These are phyloP conservation scores for Silene conica DNA, from an alignment of 148 eudicot species.

Conservation along the genomic window DNA sequence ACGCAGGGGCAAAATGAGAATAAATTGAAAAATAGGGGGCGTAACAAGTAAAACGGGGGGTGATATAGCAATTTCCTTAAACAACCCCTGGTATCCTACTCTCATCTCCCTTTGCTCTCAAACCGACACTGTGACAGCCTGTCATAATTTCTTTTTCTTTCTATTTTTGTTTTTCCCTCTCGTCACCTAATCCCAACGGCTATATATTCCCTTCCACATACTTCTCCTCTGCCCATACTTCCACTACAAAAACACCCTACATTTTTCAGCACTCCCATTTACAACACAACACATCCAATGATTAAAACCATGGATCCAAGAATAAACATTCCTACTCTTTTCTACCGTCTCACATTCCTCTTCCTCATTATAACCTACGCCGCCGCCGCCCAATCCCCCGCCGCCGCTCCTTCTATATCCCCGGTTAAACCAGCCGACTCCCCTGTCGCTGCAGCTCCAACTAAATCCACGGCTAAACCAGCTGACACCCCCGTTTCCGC, in stretches of 20 bases:
- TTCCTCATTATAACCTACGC: conserved; percentile 7
- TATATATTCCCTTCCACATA: conserved; percentile 19
- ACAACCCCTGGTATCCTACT: too few species aligned
- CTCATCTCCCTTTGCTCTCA: neutral
- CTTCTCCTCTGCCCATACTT: too few species aligned
- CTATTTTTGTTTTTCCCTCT: neutral
- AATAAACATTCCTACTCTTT: neutral
- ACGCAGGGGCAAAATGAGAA: too few species aligned
- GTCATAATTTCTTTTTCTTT: neutral
- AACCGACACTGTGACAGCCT: conserved; percentile 18
- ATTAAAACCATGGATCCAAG: neutral
- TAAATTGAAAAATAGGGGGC: too few species aligned
- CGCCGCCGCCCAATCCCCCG: conserved; percentile 18
- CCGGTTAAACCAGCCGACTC: conserved; percentile 5
- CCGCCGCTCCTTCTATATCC: conserved; percentile 11
- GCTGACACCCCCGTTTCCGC: conserved; percentile 1
- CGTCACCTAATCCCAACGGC: conserved; percentile 12
- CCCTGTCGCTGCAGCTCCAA: neutral
- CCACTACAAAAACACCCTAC: neutral
- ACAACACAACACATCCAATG: neutral
- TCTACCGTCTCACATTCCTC: conserved; percentile 12
- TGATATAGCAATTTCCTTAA: too few species aligned
- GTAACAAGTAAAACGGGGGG: too few species aligned
- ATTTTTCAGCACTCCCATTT: too few species aligned
- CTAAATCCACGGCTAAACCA: conserved; percentile 1